Base-by-base conservation (phyloP, 768 basidiomycete species). In the Piloderma croceum region DNA sequence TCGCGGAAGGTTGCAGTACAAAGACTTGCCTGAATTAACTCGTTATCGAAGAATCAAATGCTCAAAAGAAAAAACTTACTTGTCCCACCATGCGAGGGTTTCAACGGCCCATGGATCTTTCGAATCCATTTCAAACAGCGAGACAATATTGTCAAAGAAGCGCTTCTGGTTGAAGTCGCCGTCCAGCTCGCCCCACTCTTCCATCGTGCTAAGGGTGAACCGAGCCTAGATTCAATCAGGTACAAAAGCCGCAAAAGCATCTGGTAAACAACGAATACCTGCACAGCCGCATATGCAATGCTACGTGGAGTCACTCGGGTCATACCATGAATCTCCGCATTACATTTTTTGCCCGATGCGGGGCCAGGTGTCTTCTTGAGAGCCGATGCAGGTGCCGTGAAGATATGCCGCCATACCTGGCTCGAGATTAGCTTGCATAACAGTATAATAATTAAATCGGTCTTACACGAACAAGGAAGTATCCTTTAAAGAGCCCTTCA, bases 241-340 rank as follows among this genome's bases (percentile, higher is more conserved):
- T 18, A 34, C 2, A 12, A 38, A 31, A 18, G 20, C 12, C 10
- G 18, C 9, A 7, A 31, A 10, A 9, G 29, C 21, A 25, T 7
- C 31, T 31, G 18, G 34, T 4, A 20, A 15, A 33, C 44, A 13
- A 31, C 29, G 46, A 47, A 21, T 41, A 63, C 62, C 40, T 50
- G 49, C 12, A 54, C 51, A 13, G 57, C 59, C 6, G 55, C 53
- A 44, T 63, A 63, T 17, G 58, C 62, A 38, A 63, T 57, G 4
- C 55, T 48, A 5, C 53, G 43, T 1, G 55, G 47, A 1, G 54
- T 60, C 5, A 59, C 56, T 21, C 44, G 43, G 9, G 40, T 20
- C 18, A 58, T 36, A 2, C 49, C 18, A 5, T 54, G 34, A 17
- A 46, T 42, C 3, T 37, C 37, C 6, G 47, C 32, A 5, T 45